Conservation (phyloP, 768 basidiomycete genomes). For the Chlorophyllum brunneum region DNA sequence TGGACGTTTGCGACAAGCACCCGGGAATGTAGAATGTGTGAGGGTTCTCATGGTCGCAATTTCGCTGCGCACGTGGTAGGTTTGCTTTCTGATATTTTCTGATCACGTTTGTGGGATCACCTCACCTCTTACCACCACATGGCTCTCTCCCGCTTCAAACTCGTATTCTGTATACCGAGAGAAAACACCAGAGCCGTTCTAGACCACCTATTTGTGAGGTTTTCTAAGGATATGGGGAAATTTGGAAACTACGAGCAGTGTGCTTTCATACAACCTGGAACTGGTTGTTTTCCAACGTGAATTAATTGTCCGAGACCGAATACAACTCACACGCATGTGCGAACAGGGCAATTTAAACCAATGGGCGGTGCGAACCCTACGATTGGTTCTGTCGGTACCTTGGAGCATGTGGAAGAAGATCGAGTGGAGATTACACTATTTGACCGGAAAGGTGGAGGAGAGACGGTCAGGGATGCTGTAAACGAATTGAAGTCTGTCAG, state of each 20-base stretch:
- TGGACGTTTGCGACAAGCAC: too few relatives aligned
- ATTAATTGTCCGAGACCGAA: not conserved
- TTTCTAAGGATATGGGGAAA: constrained; percentile 42
- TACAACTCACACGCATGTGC: not conserved
- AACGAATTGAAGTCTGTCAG: constrained; percentile 43
- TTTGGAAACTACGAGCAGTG: constrained; percentile 50
- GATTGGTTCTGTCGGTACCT: constrained; percentile 36
- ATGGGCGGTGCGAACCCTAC: constrained; percentile 37
- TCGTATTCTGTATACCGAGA: constrained; percentile 50
- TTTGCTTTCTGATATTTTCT: not conserved
- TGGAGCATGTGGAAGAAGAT: constrained; percentile 50
- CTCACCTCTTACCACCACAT: constrained; percentile 14
- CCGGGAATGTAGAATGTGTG: too few relatives aligned
- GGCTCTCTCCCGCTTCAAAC: constrained; percentile 39
- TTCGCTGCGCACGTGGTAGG: too few relatives aligned
- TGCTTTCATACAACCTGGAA: constrained; percentile 53
- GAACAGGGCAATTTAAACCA: constrained; percentile 44
- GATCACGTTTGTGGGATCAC: constrained; percentile 1
- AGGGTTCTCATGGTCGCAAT: too few relatives aligned
- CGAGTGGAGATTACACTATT: constrained; percentile 48
- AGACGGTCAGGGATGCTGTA: constrained; percentile 36
- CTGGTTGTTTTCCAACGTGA: constrained; percentile 32
- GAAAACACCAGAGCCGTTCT: constrained; percentile 36
- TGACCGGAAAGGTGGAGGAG: constrained; percentile 29
- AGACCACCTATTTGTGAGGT: constrained; percentile 42